Evolutionary conservation across 2,329 filamentous ascomycete genomes (phyloP).

Genomic region (Xylariaceae sp.): DNA sequence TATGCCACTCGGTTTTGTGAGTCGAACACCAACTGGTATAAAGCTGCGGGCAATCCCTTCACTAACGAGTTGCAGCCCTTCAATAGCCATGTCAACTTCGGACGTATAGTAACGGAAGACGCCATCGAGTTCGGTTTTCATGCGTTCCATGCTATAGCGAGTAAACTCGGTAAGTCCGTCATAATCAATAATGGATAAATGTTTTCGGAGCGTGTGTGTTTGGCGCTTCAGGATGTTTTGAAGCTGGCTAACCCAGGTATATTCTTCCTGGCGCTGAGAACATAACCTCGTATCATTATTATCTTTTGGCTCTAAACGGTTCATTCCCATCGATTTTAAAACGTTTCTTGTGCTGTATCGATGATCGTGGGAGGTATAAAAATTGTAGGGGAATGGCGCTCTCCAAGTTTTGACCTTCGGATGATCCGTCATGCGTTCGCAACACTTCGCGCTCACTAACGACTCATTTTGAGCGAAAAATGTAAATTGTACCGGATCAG

Average conservation of each 20-base stretch:
- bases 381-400: not conserved
- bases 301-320: not conserved
- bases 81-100: not conserved
- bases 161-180: not conserved
- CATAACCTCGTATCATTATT: not conserved
- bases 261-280: constrained; percentile 4
- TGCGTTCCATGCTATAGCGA: not conserved
- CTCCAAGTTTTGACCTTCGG: not conserved
- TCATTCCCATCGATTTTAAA: constrained; percentile 2
- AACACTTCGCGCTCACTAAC: not conserved
- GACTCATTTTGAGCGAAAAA: constrained; percentile 1
- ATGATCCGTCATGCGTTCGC: not conserved
- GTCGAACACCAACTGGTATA: not conserved
- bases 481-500: constrained; percentile 1
- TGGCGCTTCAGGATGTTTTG: not conserved
- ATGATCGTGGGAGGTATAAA: constrained; percentile 12
- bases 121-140: not conserved
- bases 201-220: not conserved
- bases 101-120: not conserved
- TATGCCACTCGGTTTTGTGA: not conserved
- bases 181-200: constrained; percentile 3
- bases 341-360: constrained; percentile 16
- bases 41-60: not conserved
- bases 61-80: not conserved
- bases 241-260: constrained; percentile 19